Evolutionary conservation across 2,329 filamentous ascomycete genomes (phyloP), one percentile per base, ranked within the genome.

Genomic region (Rutstroemia sp.): DNA sequence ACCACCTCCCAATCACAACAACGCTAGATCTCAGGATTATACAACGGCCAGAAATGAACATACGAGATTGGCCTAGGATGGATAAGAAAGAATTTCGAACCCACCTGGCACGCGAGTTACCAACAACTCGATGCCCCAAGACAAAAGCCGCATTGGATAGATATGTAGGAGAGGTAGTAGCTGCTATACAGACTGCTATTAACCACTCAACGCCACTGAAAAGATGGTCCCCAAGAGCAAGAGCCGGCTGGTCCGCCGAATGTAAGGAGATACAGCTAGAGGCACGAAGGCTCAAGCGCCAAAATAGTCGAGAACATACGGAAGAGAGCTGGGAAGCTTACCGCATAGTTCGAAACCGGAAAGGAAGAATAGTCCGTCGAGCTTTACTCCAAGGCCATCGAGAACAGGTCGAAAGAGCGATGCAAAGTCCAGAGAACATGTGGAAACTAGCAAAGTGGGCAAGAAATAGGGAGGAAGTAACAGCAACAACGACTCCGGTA

Each of bases 321-420:
- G 55, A 57, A 17, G 39, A 57, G 45, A 55, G 34, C 47, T 60
- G 17, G 49, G 57, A 60, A 39, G 49, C 27, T 17, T 60, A 60
- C 47, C 47, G 58, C 14, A 45, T 7, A 39, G 58, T 56, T n/a
- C 23, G 51, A 46, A 58, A 58, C 53, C 42, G 38, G 34, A 60
- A 60, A 36, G 48, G 51, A 44, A 49, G 39, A 16, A n/a, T 23
- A 4, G 4, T 23, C 21, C 21, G 21, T 4, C 2, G 21, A 23
- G 21, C 21, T 23, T 4, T 23, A 21, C n/a, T 50, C 30, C 16
- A 36, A 38, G 21, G 40, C 50, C 42, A 59, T 44, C 34, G 55
- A 27, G 48, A 58, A 8, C 16, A 47, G 39, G 47, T 63, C 17
- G 51, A 57, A 57, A 57, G 44, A 40, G 48, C 55, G 8, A 53